These are phyloP conservation scores for Senna tora DNA, from an alignment of 306 rosid species.

Conservation along the genomic window DNA sequence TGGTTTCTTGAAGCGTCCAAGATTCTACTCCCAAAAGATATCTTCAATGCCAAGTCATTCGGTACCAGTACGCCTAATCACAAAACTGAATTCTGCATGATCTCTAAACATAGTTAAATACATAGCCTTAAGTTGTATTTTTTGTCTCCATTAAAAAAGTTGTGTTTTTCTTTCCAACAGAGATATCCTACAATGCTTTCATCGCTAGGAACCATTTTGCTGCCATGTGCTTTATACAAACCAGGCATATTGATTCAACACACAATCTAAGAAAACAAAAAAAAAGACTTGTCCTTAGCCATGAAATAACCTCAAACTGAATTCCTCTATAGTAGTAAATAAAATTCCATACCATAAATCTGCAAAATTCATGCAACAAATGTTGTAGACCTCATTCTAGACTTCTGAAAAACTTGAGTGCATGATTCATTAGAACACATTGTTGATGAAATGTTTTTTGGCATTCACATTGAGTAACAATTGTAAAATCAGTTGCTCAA, in stretches of 20 bases:
- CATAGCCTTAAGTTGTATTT: neutral
- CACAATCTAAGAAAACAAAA: neutral
- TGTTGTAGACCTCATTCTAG: neutral
- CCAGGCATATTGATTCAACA: neutral
- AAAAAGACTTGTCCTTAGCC: neutral
- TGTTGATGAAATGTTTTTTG: conserved; percentile 15
- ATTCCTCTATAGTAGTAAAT: neutral
- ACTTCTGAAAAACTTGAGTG: neutral
- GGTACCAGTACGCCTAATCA: neutral
- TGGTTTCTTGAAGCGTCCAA: neutral
- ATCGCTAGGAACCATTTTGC: neutral
- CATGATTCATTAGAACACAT: neutral
- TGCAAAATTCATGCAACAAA: neutral
- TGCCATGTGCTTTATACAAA: neutral
- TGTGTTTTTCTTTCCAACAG: neutral
- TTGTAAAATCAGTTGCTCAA: neutral
- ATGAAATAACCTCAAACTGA: neutral
- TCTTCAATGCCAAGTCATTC: neutral
- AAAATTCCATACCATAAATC: neutral
- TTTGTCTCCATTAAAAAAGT: too few relatives aligned
- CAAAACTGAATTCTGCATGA: neutral
- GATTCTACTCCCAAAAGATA: neutral
- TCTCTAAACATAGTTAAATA: neutral
- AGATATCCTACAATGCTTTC: neutral
- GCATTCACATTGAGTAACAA: neutral